Conservation (phyloP, 2,329 filamentous ascomycete species). For the Tricladium varicosporioides region DNA sequence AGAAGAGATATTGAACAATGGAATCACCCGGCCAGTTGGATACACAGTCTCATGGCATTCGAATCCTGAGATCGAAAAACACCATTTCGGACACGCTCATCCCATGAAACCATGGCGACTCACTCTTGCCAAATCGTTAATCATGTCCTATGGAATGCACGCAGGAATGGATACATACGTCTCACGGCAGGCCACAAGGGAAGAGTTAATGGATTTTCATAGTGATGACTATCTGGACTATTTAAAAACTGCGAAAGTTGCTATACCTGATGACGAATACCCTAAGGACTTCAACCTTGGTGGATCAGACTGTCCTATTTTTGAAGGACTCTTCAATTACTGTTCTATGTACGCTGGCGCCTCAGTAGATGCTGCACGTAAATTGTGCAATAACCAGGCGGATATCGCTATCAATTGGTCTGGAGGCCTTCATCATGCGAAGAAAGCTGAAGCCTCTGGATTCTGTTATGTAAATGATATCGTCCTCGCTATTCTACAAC, state of each 20-base stretch:
- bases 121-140: slow-evolving; percentile 90
- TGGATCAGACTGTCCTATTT: slow-evolving; percentile 92
- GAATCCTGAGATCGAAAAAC: slow-evolving; percentile 90
- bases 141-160: slow-evolving; percentile 93
- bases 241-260: slow-evolving; percentile 68
- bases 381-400: slow-evolving; percentile 80
- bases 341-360: slow-evolving; percentile 91
- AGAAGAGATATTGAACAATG: slow-evolving; percentile 48
- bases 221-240: slow-evolving; percentile 89
- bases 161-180: slow-evolving; percentile 95
- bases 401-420: slow-evolving; percentile 99
- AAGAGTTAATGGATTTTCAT: slow-evolving; percentile 87
- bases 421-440: slow-evolving; percentile 92
- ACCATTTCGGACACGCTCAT: slow-evolving; percentile 95
- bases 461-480: slow-evolving; percentile 99
- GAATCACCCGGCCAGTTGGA: slow-evolving; percentile 76
- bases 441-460: slow-evolving; percentile 87
- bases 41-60: slow-evolving; percentile 95
- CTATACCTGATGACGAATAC: slow-evolving; percentile 64
- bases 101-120: slow-evolving; percentile 99
- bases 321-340: slow-evolving; percentile 93
- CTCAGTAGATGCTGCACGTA: slow-evolving; percentile 85
- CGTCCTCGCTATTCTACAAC: slow-evolving; percentile 85
- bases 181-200: slow-evolving; percentile 77
- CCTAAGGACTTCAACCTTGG: slow-evolving; percentile 73